Conservation (phyloP, 495 filamentous ascomycete species). For the Lophium mytilinum region DNA sequence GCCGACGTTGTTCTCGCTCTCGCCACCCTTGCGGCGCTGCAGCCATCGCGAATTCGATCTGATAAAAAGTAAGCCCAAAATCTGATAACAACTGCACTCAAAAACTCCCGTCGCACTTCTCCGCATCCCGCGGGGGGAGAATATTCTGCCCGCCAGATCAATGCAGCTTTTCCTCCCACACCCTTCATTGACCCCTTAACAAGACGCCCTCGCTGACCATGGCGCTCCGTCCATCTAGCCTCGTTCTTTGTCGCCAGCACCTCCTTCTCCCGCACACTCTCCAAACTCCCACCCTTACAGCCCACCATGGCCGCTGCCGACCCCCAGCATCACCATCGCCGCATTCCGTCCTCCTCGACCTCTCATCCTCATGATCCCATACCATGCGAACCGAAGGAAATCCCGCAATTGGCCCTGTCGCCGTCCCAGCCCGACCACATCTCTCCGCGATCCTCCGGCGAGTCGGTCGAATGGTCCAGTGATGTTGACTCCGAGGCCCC, state of each 20-base stretch:
- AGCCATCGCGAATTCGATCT: not conserved
- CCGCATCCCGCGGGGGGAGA: conserved; percentile 12
- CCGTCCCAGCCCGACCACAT: conserved; percentile 9
- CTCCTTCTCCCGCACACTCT: not conserved
- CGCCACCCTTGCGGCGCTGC: not conserved
- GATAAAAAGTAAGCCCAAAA: conserved; percentile 16
- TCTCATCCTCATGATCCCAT: conserved; percentile 50
- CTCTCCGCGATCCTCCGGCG: conserved; percentile 38
- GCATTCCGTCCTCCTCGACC: conserved; percentile 18
- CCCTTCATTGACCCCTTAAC: too few relatives aligned
- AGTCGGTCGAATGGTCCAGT: conserved; percentile 37
- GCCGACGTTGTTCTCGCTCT: conserved; percentile 9
- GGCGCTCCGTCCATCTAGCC: conserved; percentile 6
- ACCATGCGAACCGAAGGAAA: conserved; percentile 45
- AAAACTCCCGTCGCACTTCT: conserved; percentile 8
- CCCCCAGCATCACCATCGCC: not conserved
- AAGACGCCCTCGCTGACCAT: conserved; percentile 15
- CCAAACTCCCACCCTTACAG: not conserved
- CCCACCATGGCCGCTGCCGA: not conserved
- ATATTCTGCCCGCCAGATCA: not conserved
- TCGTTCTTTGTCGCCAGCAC: conserved; percentile 14
- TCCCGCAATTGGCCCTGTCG: conserved; percentile 33
- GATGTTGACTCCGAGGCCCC: conserved; percentile 40
- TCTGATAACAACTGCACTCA: conserved; percentile 14
- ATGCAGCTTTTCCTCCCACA: not conserved